These are phyloP conservation scores for Chamaecrista fasciculata DNA, from an alignment of 306 rosid genomes.

Conservation along the genomic window DNA sequence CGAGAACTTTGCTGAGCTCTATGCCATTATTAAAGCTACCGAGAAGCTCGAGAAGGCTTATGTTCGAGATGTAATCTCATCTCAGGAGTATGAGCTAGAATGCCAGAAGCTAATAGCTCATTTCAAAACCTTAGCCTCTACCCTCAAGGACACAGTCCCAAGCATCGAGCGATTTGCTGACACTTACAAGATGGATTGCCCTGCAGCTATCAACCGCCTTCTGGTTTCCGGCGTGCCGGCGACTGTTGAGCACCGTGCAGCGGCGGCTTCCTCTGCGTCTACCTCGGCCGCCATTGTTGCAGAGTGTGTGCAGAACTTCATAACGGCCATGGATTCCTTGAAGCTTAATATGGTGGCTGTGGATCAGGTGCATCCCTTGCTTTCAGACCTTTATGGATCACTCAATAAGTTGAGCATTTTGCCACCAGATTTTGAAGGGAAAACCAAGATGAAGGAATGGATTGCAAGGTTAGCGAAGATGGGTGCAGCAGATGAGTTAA, in stretches of 20 bases:
- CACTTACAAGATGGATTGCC: conserved; percentile 93
- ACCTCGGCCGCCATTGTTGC: conserved; percentile 88
- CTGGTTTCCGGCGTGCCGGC: conserved; percentile 87
- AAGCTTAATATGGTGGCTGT: conserved; percentile 89
- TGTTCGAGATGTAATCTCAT: conserved; percentile 70
- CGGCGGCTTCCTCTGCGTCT: conserved; percentile 49
- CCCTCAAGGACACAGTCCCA: conserved; percentile 89
- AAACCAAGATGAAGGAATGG: conserved; percentile 89
- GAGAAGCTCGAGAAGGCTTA: conserved; percentile 96
- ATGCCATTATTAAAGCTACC: conserved; percentile 89
- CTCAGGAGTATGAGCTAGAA: conserved; percentile 77
- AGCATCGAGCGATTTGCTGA: conserved; percentile 91
- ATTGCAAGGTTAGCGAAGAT: conserved; percentile 77
- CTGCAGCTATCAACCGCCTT: conserved; percentile 83
- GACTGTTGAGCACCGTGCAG: conserved; percentile 84
- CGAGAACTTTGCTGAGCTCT: conserved; percentile 88
- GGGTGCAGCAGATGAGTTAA: conserved; percentile 92
- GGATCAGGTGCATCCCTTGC: conserved; percentile 93
- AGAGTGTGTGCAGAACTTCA: conserved; percentile 84
- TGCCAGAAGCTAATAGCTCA: conserved; percentile 93
- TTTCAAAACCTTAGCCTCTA: conserved; percentile 79
- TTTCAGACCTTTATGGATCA: conserved; percentile 69
- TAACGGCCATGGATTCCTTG: conserved; percentile 87
- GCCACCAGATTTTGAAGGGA: conserved; percentile 85
- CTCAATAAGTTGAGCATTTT: conserved; percentile 65